Evolutionary conservation across 1,139 yeast genomes (phyloP), one percentile per base, ranked within the genome.

Genomic region (Kodamaea plutei): DNA sequence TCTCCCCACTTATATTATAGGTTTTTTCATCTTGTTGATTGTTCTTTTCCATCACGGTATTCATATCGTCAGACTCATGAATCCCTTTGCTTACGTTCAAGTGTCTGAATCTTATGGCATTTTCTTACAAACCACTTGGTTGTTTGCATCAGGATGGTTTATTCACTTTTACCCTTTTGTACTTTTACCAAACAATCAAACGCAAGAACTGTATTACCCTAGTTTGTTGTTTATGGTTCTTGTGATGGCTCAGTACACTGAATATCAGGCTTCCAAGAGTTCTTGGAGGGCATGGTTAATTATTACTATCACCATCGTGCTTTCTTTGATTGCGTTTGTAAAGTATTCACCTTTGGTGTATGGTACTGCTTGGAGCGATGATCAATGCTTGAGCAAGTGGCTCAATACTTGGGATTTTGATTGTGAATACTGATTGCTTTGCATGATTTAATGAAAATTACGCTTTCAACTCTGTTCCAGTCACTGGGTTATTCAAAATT

Each of bases 91-190:
- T 1, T 23, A 46, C 3, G 40, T 42, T 2, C 26, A 37, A n/a
- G 56, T 52, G 30, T 26, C 50, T 2, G 15, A 34, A 1, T 26
- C 34, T 5, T 33, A 36, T 3, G 31, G 32, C 1, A 28, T 37
- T 6, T 62, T 53, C 37, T 56, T 58, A 37, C 33, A 35, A 15
- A 43, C 46, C 26, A 40, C 57, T 5, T 41, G 58, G 26, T 61
- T 58, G 30, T 54, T 44, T 12, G 36, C 55, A 11, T 25, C 54
- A 4, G 73, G 71, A 0, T 68, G 64, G 61, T 25, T 40, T 2
- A 24, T 64, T n/a, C 61, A 65, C 35, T 67, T 52, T 35, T 35
- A 50, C 9, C 73, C 73, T 5, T 62, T 45, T 40, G 56, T 59
- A 41, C 34, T 37, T 31, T 50, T 63, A 57, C 30, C 45, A 9